Evolutionary conservation across 2,329 filamentous ascomycete species (phyloP).

Genomic region (Pseudogymnoascus destructans): DNA sequence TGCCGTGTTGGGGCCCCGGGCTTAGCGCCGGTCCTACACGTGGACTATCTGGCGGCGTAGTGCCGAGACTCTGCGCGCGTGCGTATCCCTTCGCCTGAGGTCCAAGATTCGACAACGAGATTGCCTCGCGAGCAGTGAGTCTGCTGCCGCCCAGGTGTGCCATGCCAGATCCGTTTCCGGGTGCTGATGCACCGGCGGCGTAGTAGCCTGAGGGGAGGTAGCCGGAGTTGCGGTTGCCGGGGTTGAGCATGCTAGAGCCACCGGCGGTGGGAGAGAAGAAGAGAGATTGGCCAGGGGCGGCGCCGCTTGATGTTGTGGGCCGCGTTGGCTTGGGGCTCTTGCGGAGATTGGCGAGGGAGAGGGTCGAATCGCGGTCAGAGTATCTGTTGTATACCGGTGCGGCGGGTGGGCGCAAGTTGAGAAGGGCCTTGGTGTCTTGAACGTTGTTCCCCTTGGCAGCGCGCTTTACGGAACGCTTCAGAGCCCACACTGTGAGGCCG

Average conservation of each 20-base stretch:
- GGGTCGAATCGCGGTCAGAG: slow-evolving; percentile 34
- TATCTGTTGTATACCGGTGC: slow-evolving; percentile 52
- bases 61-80: slow-evolving; percentile 32
- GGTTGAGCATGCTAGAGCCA: slow-evolving; percentile 39
- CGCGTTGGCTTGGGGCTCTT: slow-evolving; percentile 25
- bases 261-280: slow-evolving; percentile 94
- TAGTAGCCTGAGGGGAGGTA: slow-evolving; percentile 91
- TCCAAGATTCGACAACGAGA: slow-evolving; percentile 45
- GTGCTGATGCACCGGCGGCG: slow-evolving; percentile 42
- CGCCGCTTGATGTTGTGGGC: slow-evolving; percentile 22
- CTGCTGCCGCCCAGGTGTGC: slow-evolving; percentile 29
- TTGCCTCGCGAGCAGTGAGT: slow-evolving; percentile 28
- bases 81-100: slow-evolving; percentile 38
- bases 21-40: slow-evolving; percentile 28
- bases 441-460: slow-evolving; percentile 64
- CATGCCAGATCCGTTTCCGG: slow-evolving; percentile 25
- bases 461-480: slow-evolving; percentile 81
- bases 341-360: slow-evolving; percentile 22
- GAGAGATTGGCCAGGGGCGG: slow-evolving; percentile 32
- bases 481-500: slow-evolving; percentile 71
- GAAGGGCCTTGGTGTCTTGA: slow-evolving; percentile 53
- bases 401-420: slow-evolving; percentile 39
- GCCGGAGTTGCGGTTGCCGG: slow-evolving; percentile 54
- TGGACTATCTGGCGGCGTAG: slow-evolving; percentile 50
- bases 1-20: slow-evolving; percentile 14